Percentiles rank a stretch among this genome's conserved stretches.
phyloP scores from a whole-genome alignment of 352 stramenopile genomes.

The Phytopythium oedochilum region DNA sequence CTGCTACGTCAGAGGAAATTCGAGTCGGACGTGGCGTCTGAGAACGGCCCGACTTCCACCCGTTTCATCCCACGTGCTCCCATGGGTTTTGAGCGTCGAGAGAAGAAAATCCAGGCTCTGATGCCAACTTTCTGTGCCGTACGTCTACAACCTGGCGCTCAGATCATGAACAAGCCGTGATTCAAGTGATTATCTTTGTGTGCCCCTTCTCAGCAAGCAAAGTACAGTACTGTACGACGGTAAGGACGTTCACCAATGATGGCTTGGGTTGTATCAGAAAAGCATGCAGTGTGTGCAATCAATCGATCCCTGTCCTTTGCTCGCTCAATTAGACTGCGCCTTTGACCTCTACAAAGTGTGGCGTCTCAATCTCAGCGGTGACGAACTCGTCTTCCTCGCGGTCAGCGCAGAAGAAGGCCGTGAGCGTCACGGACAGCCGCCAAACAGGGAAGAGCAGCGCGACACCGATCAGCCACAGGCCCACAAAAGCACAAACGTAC shows the following conservation, averaged over 20 bases:
- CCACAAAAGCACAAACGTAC: conserved; percentile 7
- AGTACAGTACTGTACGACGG: no score
- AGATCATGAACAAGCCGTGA: no score
- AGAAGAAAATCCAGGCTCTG: no score
- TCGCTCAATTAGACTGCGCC: background rate
- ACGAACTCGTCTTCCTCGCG: conserved; percentile 1
- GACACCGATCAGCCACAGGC: conserved; percentile 3
- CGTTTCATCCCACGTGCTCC: no score
- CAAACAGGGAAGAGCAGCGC: conserved; percentile 3
- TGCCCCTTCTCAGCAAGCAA: no score
- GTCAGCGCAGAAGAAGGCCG: conserved; percentile 6
- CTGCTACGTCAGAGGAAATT: no score
- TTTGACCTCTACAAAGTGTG: background rate
- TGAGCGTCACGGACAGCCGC: conserved; percentile 9
- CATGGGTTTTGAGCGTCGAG: no score
- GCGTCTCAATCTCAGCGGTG: background rate
- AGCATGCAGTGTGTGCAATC: background rate
- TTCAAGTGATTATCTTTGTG: no score
- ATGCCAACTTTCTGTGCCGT: no score
- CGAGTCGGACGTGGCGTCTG: no score
- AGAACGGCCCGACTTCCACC: no score
- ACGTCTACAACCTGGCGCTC: no score
- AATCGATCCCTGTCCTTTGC: background rate
- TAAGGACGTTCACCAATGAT: background rate
- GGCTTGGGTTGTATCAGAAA: background rate